Evolutionary conservation across 768 basidiomycete species (phyloP), one percentile per base, ranked within the genome.

Genomic region (Rubroboletus satanas): DNA sequence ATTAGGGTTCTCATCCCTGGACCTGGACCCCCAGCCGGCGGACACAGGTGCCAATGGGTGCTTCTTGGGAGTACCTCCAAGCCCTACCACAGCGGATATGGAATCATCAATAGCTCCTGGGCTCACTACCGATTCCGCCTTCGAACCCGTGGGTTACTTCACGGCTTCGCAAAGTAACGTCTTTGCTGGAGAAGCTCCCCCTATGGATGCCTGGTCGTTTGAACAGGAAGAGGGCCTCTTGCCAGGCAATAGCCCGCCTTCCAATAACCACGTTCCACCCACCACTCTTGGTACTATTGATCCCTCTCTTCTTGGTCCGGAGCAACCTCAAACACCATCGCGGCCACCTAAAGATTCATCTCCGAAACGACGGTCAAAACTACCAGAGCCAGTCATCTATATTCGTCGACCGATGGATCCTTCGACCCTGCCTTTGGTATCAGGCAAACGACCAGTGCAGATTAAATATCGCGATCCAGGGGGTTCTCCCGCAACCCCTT

Each of bases 1-100:
- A 14, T 45, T 51, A 18, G 57, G 21, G 8, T 45, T 59, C 26
- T 41, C 58, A 15, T 41, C 49, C 15, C 50, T 59, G n/a, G 54
- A 42, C 5, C 29, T 51, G 38, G 60, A 61, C 26, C 15, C 50
- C 4, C 50, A 47, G 9, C 42, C 61, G 26, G 33, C 42, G 8
- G 59, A 57, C 29, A 18, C 51, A 6, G 53, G 45, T 17, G 52
- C 45, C 26, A 43, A 42, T 4, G 62, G 62, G 31, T 58, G 58
- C n/a, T 70, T 70, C 45, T 49, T 70, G 29, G 70, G 66, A 17
- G 26, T 70, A 10, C 68, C 68, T 7, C 64, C 66, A 10, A 71
- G 66, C 21, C 68, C 70, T 12, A 41, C 41, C 6, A 31, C 45
- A 14, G 41, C 21, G 14, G 47, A 51, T 10, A 38, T 52, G 5